Conservation (phyloP, 2,329 filamentous ascomycete genomes). For the Pyricularia pennisetigena region DNA sequence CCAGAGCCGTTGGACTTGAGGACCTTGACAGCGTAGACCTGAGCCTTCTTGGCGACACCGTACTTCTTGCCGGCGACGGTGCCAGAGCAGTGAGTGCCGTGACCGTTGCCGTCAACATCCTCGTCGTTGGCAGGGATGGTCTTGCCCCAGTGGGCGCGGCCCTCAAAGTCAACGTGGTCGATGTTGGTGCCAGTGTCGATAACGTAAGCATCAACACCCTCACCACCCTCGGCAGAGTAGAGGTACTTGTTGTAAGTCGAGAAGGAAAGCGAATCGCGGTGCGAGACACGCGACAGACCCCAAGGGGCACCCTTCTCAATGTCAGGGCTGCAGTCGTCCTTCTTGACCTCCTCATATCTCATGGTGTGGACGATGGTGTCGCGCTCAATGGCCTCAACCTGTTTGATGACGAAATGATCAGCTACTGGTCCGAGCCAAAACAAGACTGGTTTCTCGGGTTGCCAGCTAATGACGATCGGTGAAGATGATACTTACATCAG, state of each 20-base stretch:
- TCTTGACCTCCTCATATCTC: slow-evolving; percentile 31
- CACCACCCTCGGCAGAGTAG: slow-evolving; percentile 78
- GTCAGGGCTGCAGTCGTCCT: slow-evolving; percentile 39
- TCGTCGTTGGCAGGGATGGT: slow-evolving; percentile 80
- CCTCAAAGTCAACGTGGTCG: slow-evolving; percentile 94
- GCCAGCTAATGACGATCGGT: no score
- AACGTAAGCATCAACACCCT: slow-evolving; percentile 97
- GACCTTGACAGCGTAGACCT: slow-evolving; percentile 95
- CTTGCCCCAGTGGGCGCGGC: slow-evolving; percentile 92
- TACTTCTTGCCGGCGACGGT: slow-evolving; percentile 98
- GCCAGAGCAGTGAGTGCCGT: slow-evolving; percentile 98
- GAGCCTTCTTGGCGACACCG: slow-evolving; percentile 98
- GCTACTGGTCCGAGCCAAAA: background rate
- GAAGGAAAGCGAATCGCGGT: slow-evolving; percentile 79
- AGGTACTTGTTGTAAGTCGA: slow-evolving; percentile 98
- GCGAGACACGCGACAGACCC: slow-evolving; percentile 96
- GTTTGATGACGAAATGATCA: slow-evolving; percentile 4
- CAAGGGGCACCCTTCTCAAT: slow-evolving; percentile 92
- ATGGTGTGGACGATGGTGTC: slow-evolving; percentile 88
- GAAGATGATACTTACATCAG: slow-evolving; percentile 68
- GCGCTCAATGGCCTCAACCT: slow-evolving; percentile 96
- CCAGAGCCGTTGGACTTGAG: slow-evolving; percentile 94
- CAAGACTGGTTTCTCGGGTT: background rate
- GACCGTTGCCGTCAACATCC: slow-evolving; percentile 91
- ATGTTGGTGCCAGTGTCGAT: slow-evolving; percentile 96